phyloP scores from a whole-genome alignment of 2,329 filamentous ascomycete species.

The Xylaria sp. region DNA sequence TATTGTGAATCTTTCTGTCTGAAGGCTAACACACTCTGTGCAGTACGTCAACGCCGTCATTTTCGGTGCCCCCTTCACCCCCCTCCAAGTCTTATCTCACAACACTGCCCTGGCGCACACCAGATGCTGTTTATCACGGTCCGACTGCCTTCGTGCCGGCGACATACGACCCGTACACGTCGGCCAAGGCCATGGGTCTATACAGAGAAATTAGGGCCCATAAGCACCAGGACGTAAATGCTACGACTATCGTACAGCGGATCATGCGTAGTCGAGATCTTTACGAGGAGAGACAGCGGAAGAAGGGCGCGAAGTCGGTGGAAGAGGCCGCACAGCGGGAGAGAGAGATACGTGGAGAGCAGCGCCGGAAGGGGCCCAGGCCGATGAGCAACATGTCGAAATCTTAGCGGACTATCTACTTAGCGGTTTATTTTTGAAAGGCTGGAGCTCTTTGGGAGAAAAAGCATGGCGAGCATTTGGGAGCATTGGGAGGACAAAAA shows the following conservation, averaged over 20 bases:
- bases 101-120: conserved; percentile 66
- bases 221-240: conserved; percentile 81
- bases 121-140: conserved; percentile 88
- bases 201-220: conserved; percentile 75
- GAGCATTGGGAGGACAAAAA: no score
- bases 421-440: background rate
- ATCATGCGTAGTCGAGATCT: conserved; percentile 81
- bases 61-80: conserved; percentile 85
- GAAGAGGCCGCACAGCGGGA: conserved; percentile 62
- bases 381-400: conserved; percentile 17
- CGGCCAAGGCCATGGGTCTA: conserved; percentile 75
- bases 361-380: conserved; percentile 43
- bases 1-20: background rate
- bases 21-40: conserved; percentile 10
- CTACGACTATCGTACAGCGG: conserved; percentile 81
- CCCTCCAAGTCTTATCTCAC: conserved; percentile 75
- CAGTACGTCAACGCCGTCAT: conserved; percentile 83
- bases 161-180: conserved; percentile 75
- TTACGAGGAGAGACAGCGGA: conserved; percentile 86
- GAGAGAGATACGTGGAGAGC: conserved; percentile 58
- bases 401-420: background rate
- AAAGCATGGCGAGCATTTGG: no score
- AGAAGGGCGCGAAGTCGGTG: conserved; percentile 81
- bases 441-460: no score
- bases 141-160: conserved; percentile 83